Conservation (phyloP, 441 rosid genomes). For the Adansonia grandidieri region DNA sequence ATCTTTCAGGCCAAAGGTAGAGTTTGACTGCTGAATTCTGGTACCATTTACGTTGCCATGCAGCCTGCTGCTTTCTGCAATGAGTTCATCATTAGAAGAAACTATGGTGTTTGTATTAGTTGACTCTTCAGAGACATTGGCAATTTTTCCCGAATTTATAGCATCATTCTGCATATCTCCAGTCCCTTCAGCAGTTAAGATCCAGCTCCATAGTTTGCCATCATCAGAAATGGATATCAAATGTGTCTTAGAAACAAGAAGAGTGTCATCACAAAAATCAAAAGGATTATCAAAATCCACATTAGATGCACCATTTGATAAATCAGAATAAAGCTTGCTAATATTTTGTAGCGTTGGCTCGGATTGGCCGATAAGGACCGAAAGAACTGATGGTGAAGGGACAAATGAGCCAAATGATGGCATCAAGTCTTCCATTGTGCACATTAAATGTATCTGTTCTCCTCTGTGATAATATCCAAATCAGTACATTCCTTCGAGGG, state of each 20-base stretch:
- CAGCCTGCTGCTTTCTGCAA: slow-evolving; percentile 39
- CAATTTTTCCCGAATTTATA: slow-evolving; percentile 35
- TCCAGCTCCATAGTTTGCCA: slow-evolving; percentile 97
- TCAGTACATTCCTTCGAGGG: slow-evolving; percentile 36
- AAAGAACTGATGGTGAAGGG: slow-evolving; percentile 76
- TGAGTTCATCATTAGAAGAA: slow-evolving; percentile 44
- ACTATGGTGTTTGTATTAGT: slow-evolving; percentile 28
- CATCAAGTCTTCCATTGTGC: slow-evolving; percentile 85
- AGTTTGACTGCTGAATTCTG: slow-evolving; percentile 44
- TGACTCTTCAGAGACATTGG: slow-evolving; percentile 40
- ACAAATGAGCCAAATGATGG: slow-evolving; percentile 82
- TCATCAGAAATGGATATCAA: slow-evolving; percentile 91
- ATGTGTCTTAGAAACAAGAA: slow-evolving; percentile 68
- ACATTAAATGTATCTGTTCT: slow-evolving; percentile 84
- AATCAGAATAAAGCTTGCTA: slow-evolving; percentile 65
- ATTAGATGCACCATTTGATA: slow-evolving; percentile 42
- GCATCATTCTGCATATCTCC: slow-evolving; percentile 52
- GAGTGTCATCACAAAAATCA: slow-evolving; percentile 78
- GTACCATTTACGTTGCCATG: slow-evolving; percentile 39
- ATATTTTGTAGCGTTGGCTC: slow-evolving; percentile 84
- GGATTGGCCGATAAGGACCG: slow-evolving; percentile 64
- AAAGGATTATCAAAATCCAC: slow-evolving; percentile 81
- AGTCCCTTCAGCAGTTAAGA: slow-evolving; percentile 77
- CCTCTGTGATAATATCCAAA: slow-evolving; percentile 59
- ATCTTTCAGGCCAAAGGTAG: slow-evolving; percentile 40